Evolutionary conservation across 352 stramenopile species (phyloP).

Genomic region (Phytophthora litchii): DNA sequence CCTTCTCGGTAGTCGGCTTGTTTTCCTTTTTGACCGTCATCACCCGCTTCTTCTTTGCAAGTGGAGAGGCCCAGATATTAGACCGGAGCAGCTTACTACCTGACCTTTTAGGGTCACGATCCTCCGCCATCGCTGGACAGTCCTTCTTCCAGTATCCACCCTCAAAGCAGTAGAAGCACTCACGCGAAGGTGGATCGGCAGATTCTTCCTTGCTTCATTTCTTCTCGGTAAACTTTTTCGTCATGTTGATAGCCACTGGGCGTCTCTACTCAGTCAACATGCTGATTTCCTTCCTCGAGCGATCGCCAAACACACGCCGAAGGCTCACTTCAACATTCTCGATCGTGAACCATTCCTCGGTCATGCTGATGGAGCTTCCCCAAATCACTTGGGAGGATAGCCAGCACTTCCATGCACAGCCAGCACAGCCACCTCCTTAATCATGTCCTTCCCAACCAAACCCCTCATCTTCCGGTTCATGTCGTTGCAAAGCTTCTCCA

Average conservation of each 20-base stretch:
- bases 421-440: conserved; percentile 11
- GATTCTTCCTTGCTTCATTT: not conserved
- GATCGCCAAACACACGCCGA: conserved; percentile 2
- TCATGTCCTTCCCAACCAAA: conserved; percentile 12
- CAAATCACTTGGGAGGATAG: conserved; percentile 16
- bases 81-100: not conserved
- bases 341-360: conserved; percentile 4
- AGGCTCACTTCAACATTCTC: conserved; percentile 10
- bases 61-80: not conserved
- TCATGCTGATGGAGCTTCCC: conserved; percentile 11
- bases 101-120: not conserved
- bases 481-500: conserved; percentile 18
- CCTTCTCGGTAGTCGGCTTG: not conserved
- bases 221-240: not conserved
- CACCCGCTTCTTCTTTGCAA: not conserved
- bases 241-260: not conserved
- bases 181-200: no score
- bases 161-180: conserved; percentile 6
- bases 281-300: conserved; percentile 11
- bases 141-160: not conserved
- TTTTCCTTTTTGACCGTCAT: not conserved
- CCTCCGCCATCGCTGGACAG: not conserved
- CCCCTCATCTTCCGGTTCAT: conserved; percentile 9
- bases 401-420: conserved; percentile 15
- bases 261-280: conserved; percentile 4